phyloP scores from a whole-genome alignment of 805 yeast species.

The Barnettozyma pratensis region DNA sequence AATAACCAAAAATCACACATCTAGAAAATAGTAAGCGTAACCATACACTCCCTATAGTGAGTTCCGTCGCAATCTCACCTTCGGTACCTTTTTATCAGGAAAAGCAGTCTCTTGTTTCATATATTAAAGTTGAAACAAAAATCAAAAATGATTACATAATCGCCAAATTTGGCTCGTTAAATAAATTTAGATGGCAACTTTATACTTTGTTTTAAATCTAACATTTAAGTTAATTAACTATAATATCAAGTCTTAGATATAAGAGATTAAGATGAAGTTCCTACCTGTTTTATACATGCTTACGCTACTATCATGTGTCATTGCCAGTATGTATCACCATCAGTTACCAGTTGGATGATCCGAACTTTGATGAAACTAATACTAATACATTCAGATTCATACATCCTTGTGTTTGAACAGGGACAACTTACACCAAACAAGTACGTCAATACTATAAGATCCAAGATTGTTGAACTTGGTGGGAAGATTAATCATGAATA shows the following conservation, averaged over 20 bases:
- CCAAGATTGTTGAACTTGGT: conserved; percentile 33
- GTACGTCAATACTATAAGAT: conserved; percentile 29
- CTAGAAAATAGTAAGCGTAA: too few relatives aligned
- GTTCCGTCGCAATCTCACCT: too few relatives aligned
- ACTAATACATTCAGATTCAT: conserved; percentile 14
- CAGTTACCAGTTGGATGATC: neutral
- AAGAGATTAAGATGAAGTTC: conserved; percentile 1
- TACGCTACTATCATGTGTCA: neutral
- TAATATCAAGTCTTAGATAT: neutral
- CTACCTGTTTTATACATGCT: neutral
- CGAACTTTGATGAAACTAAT: neutral
- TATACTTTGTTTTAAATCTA: too few relatives aligned
- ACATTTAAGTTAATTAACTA: too few relatives aligned
- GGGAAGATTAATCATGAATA: conserved; percentile 45
- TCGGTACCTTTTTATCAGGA: too few relatives aligned
- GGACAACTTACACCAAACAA: conserved; percentile 24
- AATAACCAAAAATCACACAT: too few relatives aligned
- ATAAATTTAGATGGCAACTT: too few relatives aligned
- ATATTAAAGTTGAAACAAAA: too few relatives aligned
- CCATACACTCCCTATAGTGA: too few relatives aligned
- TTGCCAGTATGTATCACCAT: conserved; percentile 4
- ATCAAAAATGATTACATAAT: too few relatives aligned
- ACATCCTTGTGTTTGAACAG: conserved; percentile 24
- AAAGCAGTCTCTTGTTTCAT: too few relatives aligned
- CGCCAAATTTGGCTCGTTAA: too few relatives aligned